Percentiles rank a stretch among this genome's conserved stretches.
phyloP scores from a whole-genome alignment of 2,329 filamentous ascomycete species.

The Penicillium fuscoglaucum region DNA sequence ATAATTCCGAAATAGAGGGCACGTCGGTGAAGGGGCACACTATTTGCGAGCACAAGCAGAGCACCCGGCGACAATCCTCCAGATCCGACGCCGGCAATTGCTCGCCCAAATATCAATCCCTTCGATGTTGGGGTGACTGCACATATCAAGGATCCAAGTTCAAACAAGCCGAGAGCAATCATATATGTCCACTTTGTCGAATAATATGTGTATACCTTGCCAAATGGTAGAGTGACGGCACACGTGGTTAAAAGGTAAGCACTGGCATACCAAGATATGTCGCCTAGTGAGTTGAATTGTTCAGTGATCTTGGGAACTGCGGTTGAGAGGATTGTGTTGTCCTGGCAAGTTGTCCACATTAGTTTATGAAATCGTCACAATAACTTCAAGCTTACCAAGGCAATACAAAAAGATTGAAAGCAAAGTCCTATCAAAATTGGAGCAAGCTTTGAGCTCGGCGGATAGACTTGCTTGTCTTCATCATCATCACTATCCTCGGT shows the following conservation, averaged over 20 bases:
- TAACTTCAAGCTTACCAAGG: constrained; percentile 29
- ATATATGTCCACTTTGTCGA: constrained; percentile 48
- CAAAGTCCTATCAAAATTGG: constrained; percentile 40
- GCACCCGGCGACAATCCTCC: constrained; percentile 44
- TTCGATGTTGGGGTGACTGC: constrained; percentile 41
- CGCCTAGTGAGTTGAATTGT: constrained; percentile 48
- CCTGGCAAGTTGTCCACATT: constrained; percentile 21
- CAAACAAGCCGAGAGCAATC: constrained; percentile 42
- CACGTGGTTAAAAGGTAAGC: constrained; percentile 47
- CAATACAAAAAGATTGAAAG: constrained; percentile 42
- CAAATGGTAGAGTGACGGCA: constrained; percentile 46
- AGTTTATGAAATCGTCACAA: neutral
- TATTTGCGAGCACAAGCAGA: constrained; percentile 42
- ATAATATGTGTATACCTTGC: constrained; percentile 47
- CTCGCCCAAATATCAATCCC: constrained; percentile 44
- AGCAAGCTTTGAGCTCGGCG: constrained; percentile 32
- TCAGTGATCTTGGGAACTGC: constrained; percentile 52
- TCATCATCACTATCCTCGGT: constrained; percentile 16
- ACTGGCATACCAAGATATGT: constrained; percentile 52
- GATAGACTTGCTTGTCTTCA: constrained; percentile 33
- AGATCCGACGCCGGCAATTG: constrained; percentile 43
- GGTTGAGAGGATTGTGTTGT: constrained; percentile 48
- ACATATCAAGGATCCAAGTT: constrained; percentile 44
- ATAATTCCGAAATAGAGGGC: constrained; percentile 45
- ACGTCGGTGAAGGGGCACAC: constrained; percentile 41